phyloP scores from a whole-genome alignment of 371 early-diverging fungal species.

The Apophysomyces trapeziformis region DNA sequence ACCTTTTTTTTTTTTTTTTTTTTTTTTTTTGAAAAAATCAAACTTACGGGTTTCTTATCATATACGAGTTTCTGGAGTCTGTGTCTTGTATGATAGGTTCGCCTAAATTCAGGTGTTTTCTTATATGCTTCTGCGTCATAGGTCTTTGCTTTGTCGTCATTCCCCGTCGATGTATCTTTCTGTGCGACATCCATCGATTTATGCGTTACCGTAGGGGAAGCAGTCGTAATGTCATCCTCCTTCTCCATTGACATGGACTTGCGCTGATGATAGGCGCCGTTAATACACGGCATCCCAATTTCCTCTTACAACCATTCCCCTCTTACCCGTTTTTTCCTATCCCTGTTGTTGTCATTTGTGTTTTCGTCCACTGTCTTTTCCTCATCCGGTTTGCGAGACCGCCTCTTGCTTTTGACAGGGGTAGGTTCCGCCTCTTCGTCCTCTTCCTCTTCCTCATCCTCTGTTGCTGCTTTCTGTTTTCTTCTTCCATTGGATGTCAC shows the following conservation, averaged over 20 bases:
- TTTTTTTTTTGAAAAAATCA: background rate
- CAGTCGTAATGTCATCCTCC: slow-evolving; percentile 12
- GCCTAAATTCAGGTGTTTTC: slow-evolving; percentile 28
- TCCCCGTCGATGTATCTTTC: background rate
- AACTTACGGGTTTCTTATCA: slow-evolving; percentile 50
- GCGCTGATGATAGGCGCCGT: slow-evolving; percentile 26
- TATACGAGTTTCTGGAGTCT: slow-evolving; percentile 51
- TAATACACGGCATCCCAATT: background rate
- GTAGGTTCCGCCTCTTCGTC: slow-evolving; percentile 15
- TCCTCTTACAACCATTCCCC: background rate
- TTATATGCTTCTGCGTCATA: slow-evolving; percentile 9
- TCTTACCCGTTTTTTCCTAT: slow-evolving; percentile 43
- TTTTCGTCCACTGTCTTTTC: slow-evolving; percentile 27
- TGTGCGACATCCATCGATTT: slow-evolving; percentile 19
- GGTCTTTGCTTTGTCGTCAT: slow-evolving; percentile 7
- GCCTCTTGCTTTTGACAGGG: slow-evolving; percentile 30
- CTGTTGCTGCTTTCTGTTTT: slow-evolving; percentile 14
- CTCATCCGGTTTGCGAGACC: slow-evolving; percentile 25
- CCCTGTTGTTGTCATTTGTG: slow-evolving; percentile 13
- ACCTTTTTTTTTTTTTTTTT: background rate
- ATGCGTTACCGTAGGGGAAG: slow-evolving; percentile 10
- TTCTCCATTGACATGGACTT: slow-evolving; percentile 40
- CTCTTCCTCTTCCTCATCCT: slow-evolving; percentile 21
- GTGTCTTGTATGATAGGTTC: slow-evolving; percentile 48
- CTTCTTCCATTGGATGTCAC: slow-evolving; percentile 15